Conservation (phyloP, 1,284 basidiomycete species). For the Rhodotorula mucilaginosa region DNA sequence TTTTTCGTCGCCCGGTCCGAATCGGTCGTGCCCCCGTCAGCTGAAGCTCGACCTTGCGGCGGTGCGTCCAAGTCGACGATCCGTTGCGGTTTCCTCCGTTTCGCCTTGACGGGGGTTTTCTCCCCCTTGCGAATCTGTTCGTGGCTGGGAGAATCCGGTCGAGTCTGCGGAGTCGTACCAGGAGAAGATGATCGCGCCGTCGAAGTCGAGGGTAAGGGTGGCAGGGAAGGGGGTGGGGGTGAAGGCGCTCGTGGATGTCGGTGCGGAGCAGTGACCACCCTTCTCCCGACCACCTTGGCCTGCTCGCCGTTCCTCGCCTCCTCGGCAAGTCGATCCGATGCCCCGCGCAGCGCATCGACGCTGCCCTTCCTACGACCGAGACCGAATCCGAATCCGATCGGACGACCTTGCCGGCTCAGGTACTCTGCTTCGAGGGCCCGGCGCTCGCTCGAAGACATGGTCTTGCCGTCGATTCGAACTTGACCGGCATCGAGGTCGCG, state of each 20-base stretch:
- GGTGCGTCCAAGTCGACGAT: constrained; percentile 40
- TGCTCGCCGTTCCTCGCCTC: constrained; percentile 10
- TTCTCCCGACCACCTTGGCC: constrained; percentile 31
- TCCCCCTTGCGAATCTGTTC: background rate
- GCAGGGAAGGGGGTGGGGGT: constrained; percentile 1
- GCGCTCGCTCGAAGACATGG: constrained; percentile 30
- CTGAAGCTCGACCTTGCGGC: background rate
- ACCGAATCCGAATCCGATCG: background rate
- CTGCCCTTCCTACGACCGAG: constrained; percentile 3
- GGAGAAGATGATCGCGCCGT: too few relatives aligned
- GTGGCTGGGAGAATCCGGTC: background rate
- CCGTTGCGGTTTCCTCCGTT: constrained; percentile 31
- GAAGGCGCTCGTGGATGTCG: background rate
- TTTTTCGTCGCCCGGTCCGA: background rate
- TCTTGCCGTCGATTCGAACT: constrained; percentile 36
- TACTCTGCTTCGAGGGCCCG: constrained; percentile 16
- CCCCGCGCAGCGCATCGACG: constrained; percentile 5
- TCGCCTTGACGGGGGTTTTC: background rate
- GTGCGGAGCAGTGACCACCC: constrained; percentile 30
- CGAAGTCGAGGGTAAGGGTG: too few relatives aligned
- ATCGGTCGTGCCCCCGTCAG: constrained; percentile 1
- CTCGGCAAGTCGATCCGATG: constrained; percentile 6
- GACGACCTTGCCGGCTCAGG: constrained; percentile 5
- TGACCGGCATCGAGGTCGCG: constrained; percentile 7
- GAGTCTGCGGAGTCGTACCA: too few relatives aligned